These are phyloP conservation scores for Domatiomyces catenatus DNA, from an alignment of 2,329 filamentous ascomycete species.

Conservation along the genomic window DNA sequence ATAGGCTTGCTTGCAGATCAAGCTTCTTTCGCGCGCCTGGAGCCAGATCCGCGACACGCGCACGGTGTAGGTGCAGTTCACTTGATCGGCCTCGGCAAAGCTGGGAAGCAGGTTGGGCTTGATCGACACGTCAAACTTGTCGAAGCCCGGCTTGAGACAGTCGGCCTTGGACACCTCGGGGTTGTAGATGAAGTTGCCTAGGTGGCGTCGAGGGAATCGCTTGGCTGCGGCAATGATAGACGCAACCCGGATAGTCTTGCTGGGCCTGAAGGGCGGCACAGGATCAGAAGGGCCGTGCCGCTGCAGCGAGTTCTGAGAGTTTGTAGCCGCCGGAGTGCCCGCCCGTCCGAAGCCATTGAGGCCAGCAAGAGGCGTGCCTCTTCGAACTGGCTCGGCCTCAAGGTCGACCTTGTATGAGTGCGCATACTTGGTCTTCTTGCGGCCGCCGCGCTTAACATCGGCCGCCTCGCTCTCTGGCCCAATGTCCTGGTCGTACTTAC, in stretches of 20 bases:
- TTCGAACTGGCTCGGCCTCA: conserved; percentile 8
- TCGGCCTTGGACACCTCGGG: conserved; percentile 41
- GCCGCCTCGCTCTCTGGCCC: conserved; percentile 51
- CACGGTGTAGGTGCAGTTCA: conserved; percentile 82
- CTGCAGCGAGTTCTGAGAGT: conserved; percentile 5
- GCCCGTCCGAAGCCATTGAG: conserved; percentile 5
- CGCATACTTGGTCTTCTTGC: conserved; percentile 14
- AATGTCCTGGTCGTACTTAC: conserved; percentile 59
- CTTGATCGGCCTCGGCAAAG: conserved; percentile 48
- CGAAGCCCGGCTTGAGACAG: conserved; percentile 20
- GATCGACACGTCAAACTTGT: conserved; percentile 42
- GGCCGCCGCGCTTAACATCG: conserved; percentile 8
- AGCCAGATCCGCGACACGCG: conserved; percentile 72
- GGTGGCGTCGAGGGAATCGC: conserved; percentile 56
- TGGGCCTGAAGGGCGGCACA: conserved; percentile 38
- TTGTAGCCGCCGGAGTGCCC: conserved; percentile 4
- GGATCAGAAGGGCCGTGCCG: conserved; percentile 20
- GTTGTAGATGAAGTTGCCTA: conserved; percentile 73
- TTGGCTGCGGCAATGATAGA: conserved; percentile 57
- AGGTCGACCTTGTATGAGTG: conserved; percentile 16
- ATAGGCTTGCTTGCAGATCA: conserved; percentile 65
- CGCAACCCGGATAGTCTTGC: conserved; percentile 52
- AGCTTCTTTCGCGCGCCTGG: conserved; percentile 52
- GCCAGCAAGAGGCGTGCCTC: conserved; percentile 3
- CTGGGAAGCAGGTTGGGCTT: conserved; percentile 59